These are phyloP conservation scores for Magnolia sinica DNA, from an alignment of 164 flowering plant species.

Conservation along the genomic window DNA sequence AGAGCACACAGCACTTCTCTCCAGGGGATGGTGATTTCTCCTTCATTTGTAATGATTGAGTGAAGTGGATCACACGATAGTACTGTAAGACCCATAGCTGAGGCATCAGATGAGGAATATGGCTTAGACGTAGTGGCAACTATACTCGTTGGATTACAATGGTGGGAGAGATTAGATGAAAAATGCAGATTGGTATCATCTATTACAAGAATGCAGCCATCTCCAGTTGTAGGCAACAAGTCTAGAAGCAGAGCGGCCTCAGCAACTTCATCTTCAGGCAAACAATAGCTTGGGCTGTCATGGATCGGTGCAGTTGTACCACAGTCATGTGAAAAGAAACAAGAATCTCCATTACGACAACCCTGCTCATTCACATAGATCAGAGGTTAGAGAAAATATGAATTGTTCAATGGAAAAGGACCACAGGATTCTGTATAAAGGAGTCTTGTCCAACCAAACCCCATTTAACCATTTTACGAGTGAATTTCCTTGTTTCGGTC, in stretches of 20 bases:
- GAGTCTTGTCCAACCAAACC: not conserved
- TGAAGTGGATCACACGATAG: conserved; percentile 48
- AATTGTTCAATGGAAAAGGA: not conserved
- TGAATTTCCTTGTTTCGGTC: not conserved
- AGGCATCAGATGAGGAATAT: conserved; percentile 32
- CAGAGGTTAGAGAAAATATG: conserved; percentile 12
- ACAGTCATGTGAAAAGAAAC: conserved; percentile 67
- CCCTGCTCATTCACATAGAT: conserved; percentile 52
- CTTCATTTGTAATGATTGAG: conserved; percentile 38
- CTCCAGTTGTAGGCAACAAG: conserved; percentile 44
- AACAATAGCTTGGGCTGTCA: conserved; percentile 31
- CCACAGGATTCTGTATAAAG: not conserved
- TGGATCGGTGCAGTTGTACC: conserved; percentile 24
- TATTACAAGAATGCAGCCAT: conserved; percentile 53
- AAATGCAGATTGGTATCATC: conserved; percentile 68
- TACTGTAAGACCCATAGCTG: conserved; percentile 35
- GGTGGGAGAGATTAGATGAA: conserved; percentile 42
- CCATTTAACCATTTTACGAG: not conserved
- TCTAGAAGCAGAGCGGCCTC: conserved; percentile 36
- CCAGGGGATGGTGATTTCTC: conserved; percentile 52
- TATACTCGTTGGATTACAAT: conserved; percentile 45
- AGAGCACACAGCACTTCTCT: conserved; percentile 51
- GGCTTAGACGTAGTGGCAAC: conserved; percentile 50
- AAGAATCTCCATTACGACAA: conserved; percentile 79
- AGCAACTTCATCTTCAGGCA: conserved; percentile 50